Evolutionary conservation across 1,284 basidiomycete species (phyloP).

Genomic region (Irpex lacteus): DNA sequence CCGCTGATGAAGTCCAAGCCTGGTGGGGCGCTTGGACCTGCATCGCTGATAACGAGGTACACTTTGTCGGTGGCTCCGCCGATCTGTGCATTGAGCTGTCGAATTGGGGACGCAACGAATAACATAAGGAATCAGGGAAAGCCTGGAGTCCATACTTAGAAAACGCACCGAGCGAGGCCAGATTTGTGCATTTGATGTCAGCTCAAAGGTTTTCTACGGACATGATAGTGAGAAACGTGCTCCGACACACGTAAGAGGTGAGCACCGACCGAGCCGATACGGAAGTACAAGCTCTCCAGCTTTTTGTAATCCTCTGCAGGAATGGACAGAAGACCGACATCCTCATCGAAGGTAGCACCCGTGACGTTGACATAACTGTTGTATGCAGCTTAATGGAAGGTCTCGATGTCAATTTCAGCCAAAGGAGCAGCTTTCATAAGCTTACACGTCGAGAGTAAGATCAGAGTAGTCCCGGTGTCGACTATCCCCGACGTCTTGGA

Average conservation of each 20-base stretch:
- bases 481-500: constrained; percentile 10
- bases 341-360: constrained; percentile 20
- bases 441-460: constrained; percentile 14
- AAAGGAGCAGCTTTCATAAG: not conserved
- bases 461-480: constrained; percentile 18
- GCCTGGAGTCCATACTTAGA: not conserved
- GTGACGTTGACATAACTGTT: constrained; percentile 21
- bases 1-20: constrained; percentile 32
- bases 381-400: constrained; percentile 19
- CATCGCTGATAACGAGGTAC: constrained; percentile 26
- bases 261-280: constrained; percentile 21
- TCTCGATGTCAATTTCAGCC: not conserved
- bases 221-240: not conserved
- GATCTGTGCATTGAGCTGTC: constrained; percentile 23
- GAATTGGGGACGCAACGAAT: not conserved
- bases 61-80: constrained; percentile 23
- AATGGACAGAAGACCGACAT: constrained; percentile 23
- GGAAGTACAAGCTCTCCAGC: constrained; percentile 27
- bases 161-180: constrained; percentile 43
- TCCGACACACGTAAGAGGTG: not conserved
- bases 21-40: constrained; percentile 16
- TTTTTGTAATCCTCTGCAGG: constrained; percentile 20
- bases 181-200: constrained; percentile 53
- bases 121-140: not conserved
- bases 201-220: constrained; percentile 31